Percentiles rank a stretch among this genome's conserved stretches.
Evolutionary conservation across 2,329 filamentous ascomycete genomes (phyloP).

Genomic region (Colletotrichum horii): DNA sequence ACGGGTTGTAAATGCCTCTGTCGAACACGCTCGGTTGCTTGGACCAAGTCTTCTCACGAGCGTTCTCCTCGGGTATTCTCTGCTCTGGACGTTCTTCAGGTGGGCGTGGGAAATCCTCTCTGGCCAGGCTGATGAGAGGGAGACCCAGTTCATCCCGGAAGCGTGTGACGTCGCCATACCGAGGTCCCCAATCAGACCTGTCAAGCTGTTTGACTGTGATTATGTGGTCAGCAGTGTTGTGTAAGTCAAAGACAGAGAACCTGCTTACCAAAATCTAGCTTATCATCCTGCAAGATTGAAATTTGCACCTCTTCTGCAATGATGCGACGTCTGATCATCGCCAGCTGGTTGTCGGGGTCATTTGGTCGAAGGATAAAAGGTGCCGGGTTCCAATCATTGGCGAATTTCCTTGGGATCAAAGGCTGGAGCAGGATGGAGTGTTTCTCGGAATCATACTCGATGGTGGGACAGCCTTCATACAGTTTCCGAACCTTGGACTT

Average conservation of each 20-base stretch:
- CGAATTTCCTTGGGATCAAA: background rate
- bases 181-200: constrained; percentile 25
- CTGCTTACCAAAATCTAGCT: constrained; percentile 5
- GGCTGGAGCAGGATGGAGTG: background rate
- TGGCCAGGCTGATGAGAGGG: background rate
- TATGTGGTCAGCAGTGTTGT: background rate
- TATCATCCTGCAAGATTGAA: constrained; percentile 10
- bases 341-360: constrained; percentile 30
- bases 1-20: constrained; percentile 29
- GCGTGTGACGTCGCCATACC: constrained; percentile 11
- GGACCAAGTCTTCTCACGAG: constrained; percentile 35
- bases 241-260: background rate
- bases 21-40: constrained; percentile 33
- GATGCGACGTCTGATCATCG: constrained; percentile 29
- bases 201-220: background rate
- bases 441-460: background rate
- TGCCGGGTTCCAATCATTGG: background rate
- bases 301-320: constrained; percentile 25
- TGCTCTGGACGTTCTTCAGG: background rate
- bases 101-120: background rate
- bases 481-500: background rate
- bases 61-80: background rate
- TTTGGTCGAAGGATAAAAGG: constrained; percentile 23
- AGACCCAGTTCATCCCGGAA: constrained; percentile 2
- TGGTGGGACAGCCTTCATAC: background rate